phyloP scores from a whole-genome alignment of 2,329 filamentous ascomycete genomes.

The Cladophialophora carrionii region DNA sequence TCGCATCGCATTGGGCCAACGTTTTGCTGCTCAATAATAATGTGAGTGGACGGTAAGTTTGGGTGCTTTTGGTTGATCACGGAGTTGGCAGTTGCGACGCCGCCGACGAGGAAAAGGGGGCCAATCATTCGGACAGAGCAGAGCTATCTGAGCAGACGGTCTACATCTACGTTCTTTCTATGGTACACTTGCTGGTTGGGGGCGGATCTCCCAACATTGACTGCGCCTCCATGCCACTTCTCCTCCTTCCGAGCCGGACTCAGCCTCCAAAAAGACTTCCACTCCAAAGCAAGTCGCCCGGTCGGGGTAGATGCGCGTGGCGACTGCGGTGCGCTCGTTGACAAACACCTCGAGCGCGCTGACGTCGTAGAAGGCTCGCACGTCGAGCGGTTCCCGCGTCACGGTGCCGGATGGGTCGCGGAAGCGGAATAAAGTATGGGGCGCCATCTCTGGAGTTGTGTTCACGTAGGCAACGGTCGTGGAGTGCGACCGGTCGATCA shows the following conservation, averaged over 20 bases:
- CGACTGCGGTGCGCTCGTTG: constrained; percentile 50
- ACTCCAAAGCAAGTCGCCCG: constrained; percentile 2
- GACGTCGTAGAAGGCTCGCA: constrained; percentile 49
- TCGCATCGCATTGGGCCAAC: too few species aligned
- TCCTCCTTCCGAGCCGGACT: not conserved
- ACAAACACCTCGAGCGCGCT: constrained; percentile 53
- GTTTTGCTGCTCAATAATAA: too few species aligned
- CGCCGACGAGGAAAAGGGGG: not conserved
- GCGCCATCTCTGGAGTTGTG: constrained; percentile 44
- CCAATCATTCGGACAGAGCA: not conserved
- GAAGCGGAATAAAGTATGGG: constrained; percentile 52
- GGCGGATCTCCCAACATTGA: not conserved
- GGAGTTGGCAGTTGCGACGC: not conserved
- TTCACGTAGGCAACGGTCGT: constrained; percentile 41
- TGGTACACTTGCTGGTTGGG: not conserved
- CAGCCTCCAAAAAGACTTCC: not conserved
- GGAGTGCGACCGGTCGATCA: constrained; percentile 46
- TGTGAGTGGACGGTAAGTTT: too few species aligned
- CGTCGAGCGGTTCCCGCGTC: constrained; percentile 42
- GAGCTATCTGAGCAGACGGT: not conserved
- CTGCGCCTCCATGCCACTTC: not conserved
- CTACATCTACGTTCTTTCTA: not conserved
- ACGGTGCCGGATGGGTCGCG: constrained; percentile 29
- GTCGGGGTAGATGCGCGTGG: constrained; percentile 45
- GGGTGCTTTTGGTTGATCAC: too few species aligned